Conservation (phyloP, 2,329 filamentous ascomycete species). For the Aspergillus ochraceoroseus region DNA sequence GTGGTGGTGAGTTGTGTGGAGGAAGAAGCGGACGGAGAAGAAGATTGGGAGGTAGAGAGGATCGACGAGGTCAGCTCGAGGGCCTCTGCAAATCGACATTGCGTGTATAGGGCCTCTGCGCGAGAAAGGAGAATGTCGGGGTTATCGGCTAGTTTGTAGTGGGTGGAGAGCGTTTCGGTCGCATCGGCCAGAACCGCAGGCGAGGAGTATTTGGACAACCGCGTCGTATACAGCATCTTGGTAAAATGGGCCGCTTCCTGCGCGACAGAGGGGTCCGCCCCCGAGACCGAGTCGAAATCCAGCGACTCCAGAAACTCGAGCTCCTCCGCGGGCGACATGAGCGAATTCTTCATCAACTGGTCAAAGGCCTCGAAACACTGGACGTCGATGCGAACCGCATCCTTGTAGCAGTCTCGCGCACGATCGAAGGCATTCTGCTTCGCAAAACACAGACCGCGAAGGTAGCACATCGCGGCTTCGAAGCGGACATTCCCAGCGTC, state of each 20-base stretch:
- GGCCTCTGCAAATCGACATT: constrained; percentile 87
- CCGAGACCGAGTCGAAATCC: constrained; percentile 78
- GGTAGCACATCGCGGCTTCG: constrained; percentile 95
- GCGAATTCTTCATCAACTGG: constrained; percentile 91
- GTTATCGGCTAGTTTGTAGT: constrained; percentile 82
- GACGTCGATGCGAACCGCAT: constrained; percentile 91
- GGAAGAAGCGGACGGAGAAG: constrained; percentile 86
- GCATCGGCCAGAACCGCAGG: constrained; percentile 76
- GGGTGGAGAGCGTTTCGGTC: constrained; percentile 84
- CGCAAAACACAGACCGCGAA: constrained; percentile 88
- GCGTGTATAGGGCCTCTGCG: constrained; percentile 87
- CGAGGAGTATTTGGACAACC: constrained; percentile 90
- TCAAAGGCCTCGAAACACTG: constrained; percentile 98
- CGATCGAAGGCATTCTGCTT: constrained; percentile 97
- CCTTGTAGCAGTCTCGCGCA: constrained; percentile 97
- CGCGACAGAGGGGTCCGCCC: constrained; percentile 61
- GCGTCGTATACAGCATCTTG: constrained; percentile 91
- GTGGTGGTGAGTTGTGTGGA: constrained; percentile 25
- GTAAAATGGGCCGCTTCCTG: constrained; percentile 92
- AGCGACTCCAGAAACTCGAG: constrained; percentile 83
- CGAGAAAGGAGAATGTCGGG: constrained; percentile 85
- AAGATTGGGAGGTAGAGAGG: constrained; percentile 77
- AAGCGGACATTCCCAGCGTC: constrained; percentile 73
- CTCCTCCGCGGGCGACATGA: constrained; percentile 85
- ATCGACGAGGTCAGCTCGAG: constrained; percentile 78